These are phyloP conservation scores for Phaeophleospora eucalypticola DNA, from an alignment of 2,329 filamentous ascomycete genomes.

Conservation along the genomic window DNA sequence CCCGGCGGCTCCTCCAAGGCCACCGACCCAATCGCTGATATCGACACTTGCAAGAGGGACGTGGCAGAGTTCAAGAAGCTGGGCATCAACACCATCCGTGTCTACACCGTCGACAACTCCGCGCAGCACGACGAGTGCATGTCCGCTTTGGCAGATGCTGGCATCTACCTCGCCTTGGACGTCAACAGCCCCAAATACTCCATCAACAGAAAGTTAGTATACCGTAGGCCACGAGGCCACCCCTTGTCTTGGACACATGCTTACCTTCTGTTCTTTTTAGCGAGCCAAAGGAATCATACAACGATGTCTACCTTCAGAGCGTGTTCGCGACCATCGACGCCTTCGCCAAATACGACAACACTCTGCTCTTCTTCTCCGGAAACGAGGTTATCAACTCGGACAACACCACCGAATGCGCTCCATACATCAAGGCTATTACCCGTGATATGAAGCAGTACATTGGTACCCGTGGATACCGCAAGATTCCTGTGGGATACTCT, in stretches of 20 bases:
- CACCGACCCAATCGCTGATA: slow-evolving; percentile 72
- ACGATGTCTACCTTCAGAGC: slow-evolving; percentile 76
- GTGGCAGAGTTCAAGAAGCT: slow-evolving; percentile 77
- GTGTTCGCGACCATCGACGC: slow-evolving; percentile 85
- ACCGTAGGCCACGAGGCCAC: no score
- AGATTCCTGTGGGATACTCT: slow-evolving; percentile 74
- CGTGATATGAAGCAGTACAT: slow-evolving; percentile 80
- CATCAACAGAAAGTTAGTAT: slow-evolving; percentile 78
- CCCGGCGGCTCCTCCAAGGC: slow-evolving; percentile 57
- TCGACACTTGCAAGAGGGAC: slow-evolving; percentile 68
- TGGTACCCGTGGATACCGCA: slow-evolving; percentile 62
- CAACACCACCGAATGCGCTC: slow-evolving; percentile 59
- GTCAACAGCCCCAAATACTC: slow-evolving; percentile 91
- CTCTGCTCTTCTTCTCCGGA: slow-evolving; percentile 75
- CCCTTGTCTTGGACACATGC: no score
- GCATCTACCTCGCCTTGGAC: slow-evolving; percentile 88
- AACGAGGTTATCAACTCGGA: slow-evolving; percentile 73
- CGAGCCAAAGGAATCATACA: slow-evolving; percentile 73
- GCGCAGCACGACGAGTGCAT: slow-evolving; percentile 80
- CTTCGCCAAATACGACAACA: slow-evolving; percentile 80
- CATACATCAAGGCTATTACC: slow-evolving; percentile 68
- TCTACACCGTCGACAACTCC: slow-evolving; percentile 90
- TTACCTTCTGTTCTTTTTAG: no score
- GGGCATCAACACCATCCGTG: slow-evolving; percentile 84
- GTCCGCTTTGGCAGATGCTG: slow-evolving; percentile 71